Evolutionary conservation across 2,329 filamentous ascomycete genomes (phyloP), one percentile per base, ranked within the genome.

Genomic region (Fusarium proliferatum): DNA sequence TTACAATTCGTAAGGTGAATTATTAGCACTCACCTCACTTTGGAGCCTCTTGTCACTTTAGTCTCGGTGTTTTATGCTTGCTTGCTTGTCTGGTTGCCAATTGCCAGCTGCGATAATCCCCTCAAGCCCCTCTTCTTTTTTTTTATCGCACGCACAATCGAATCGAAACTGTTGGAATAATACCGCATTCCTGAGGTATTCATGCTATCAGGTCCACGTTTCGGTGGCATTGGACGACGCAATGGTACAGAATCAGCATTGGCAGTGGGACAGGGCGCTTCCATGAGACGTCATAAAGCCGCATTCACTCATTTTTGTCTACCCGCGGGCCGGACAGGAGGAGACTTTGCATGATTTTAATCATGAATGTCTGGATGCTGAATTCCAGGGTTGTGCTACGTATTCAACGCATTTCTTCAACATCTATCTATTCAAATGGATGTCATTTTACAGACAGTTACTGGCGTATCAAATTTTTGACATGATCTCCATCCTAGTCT

Each of bases 31-130:
- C 53, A 73, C 53, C 71, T 73, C 66, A 73, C 71, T 36, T 57
- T 43, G 59, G 34, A 33, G 48, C 30, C 64, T 62, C 43, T 62
- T 64, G 30, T 53, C 39, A 42, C 53, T 51, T 48, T 72, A 72
- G 70, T 72, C 70, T 73, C 71, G 71, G 71, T 74, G 71, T 49
- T 73, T 74, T 73, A 72, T 73, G 67, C 67, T 61, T 69, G 67
- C 67, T 51, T 65, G 60, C 52, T 59, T 48, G 41, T 28, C 49
- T 53, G 42, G 9, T n/a, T 36, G 45, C 39, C 60, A 48, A 45
- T 57, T 59, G 34, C 33, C 56, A 52, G n/a, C 39, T 64, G 51
- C 41, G n/a, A 46, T 68, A 59, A 59, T 69, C 51, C 69, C 56
- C 59, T 69, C 41, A 39, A 36, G 55, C 61, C 70, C 70, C 70